Evolutionary conservation across 345 rosid species (phyloP).

Genomic region (Mangifera indica): DNA sequence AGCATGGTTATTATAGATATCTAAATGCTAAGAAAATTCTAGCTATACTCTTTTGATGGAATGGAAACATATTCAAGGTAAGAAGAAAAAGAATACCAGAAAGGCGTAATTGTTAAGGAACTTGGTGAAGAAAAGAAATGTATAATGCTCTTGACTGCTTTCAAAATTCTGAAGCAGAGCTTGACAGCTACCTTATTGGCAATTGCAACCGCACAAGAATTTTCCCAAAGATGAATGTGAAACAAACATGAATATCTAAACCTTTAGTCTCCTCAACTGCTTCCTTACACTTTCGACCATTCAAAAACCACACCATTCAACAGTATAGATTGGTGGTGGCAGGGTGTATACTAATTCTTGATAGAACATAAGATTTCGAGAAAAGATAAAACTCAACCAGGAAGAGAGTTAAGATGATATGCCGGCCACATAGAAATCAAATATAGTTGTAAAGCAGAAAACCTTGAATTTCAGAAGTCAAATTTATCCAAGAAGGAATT

Average conservation of each 20-base stretch:
- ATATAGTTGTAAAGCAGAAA: background rate
- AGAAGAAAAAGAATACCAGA: background rate
- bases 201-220: background rate
- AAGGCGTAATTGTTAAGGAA: background rate
- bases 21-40: background rate
- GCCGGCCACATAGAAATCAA: background rate
- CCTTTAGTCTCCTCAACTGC: background rate
- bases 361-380: background rate
- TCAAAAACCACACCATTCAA: background rate
- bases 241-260: background rate
- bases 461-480: slow-evolving; percentile 3
- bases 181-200: background rate
- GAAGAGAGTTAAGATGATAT: background rate
- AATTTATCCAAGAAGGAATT: background rate
- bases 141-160: background rate
- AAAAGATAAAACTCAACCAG: background rate
- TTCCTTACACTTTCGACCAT: slow-evolving; percentile 6
- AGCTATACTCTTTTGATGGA: background rate
- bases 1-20: background rate
- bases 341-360: background rate
- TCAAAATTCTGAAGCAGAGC: background rate
- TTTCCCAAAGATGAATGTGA: background rate
- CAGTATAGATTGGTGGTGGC: background rate
- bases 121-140: background rate
- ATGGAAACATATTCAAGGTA: background rate